These are phyloP conservation scores for Aureobasidium sp. DNA, from an alignment of 2,329 filamentous ascomycete species.

Conservation along the genomic window DNA sequence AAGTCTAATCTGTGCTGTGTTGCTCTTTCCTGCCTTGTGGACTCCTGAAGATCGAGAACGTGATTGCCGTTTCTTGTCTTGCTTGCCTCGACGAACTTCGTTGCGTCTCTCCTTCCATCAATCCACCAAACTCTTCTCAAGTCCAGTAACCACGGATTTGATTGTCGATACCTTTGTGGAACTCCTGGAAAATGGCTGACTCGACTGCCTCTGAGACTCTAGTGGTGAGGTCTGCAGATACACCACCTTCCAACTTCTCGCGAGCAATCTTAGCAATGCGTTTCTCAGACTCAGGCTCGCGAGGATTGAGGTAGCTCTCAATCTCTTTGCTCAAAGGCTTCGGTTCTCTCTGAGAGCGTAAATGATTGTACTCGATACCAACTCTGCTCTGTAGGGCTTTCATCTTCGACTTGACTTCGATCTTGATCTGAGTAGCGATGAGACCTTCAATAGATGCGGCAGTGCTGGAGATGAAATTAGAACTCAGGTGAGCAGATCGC, in stretches of 20 bases:
- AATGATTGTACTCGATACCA: too few species aligned
- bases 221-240: background rate
- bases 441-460: background rate
- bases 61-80: too few species aligned
- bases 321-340: background rate
- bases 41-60: too few species aligned
- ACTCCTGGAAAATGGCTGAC: background rate
- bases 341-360: too few species aligned
- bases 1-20: too few species aligned
- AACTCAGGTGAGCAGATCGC: too few species aligned
- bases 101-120: too few species aligned
- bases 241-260: background rate
- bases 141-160: background rate
- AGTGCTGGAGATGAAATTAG: background rate
- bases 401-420: background rate
- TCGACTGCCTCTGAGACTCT: background rate
- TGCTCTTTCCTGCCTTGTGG: too few species aligned
- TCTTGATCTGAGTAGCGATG: background rate
- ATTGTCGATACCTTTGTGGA: background rate
- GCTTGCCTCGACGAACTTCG: too few species aligned
- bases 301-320: background rate
- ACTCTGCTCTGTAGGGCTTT: too few species aligned
- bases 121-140: background rate
- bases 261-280: background rate
- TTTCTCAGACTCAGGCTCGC: background rate